Evolutionary conservation across 2,329 filamentous ascomycete genomes (phyloP), one percentile per base, ranked within the genome.

Genomic region (Arthrobotrys megalospora): DNA sequence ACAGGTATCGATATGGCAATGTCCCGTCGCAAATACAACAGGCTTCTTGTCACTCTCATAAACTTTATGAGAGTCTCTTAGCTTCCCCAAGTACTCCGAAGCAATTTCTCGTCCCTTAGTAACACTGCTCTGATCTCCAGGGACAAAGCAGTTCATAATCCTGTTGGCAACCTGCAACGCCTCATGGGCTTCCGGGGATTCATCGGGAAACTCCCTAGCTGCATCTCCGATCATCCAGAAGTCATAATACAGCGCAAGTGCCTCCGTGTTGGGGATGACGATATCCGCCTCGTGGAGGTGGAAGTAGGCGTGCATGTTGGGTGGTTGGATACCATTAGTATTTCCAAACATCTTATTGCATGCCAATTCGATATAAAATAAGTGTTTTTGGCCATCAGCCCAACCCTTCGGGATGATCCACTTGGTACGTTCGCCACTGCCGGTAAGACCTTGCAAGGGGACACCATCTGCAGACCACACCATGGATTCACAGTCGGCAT

Each of bases 311-410:
- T 97, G 90, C n/a, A 93, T 92, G 76, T 92, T 88, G 0, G 96
- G 96, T 12, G 96, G 94, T 83, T 97, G 93, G 81, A 97, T 98
- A 28, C 93, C 93, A 0, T 91, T 88, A 0, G 94, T 92, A 84
- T 97, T 97, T 81, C 96, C 96, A 85, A 98, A 98, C 94, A 98
- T 98, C 84, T 91, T 91, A 84, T 99, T 99, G 86, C 96, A 98
- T 19, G 96, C 96, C 93, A 98, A 97, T 86, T 99, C 96, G 80
- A 99, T 91, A 84, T 97, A 99, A 82, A 99, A 92, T 16, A 88
- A 90, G 84, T 98, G 94, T 82, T 94, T 89, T 83, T 95, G 90
- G 66, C 93, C 94, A 84, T 97, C 93, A 3, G 34, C 24, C 85
- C 92, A 97, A 14, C 87, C 87, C 63, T 93, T 87, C 7, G 96